Conservation (phyloP, 805 yeast species). For the Saccharomycopsis javanensis region DNA sequence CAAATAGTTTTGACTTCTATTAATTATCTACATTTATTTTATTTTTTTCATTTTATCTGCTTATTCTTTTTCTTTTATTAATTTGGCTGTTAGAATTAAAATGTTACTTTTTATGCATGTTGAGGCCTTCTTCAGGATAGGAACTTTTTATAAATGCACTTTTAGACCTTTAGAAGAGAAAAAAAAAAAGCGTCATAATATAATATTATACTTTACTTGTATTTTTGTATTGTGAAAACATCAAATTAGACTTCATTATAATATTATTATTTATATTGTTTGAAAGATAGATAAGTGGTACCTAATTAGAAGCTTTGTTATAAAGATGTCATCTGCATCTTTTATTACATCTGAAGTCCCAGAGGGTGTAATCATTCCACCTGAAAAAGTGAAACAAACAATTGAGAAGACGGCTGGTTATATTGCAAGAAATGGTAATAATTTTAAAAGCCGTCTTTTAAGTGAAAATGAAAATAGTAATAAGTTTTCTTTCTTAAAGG, state of each 20-base stretch:
- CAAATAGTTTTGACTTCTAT: not conserved
- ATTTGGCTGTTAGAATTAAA: not conserved
- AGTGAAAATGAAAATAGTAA: conserved; percentile 39
- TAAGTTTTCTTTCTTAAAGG: conserved; percentile 52
- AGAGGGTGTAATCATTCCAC: conserved; percentile 37
- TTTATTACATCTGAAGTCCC: not conserved
- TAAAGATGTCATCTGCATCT: not conserved
- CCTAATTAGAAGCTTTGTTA: not conserved
- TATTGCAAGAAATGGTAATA: conserved; percentile 55
- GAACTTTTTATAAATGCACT: too few species aligned
- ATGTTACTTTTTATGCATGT: not conserved
- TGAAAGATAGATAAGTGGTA: too few species aligned
- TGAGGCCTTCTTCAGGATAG: not conserved
- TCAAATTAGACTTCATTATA: too few species aligned
- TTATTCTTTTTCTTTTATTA: not conserved
- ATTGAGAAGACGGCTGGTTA: conserved; percentile 67
- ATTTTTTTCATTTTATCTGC: not conserved
- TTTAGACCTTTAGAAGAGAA: not conserved
- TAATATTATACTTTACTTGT: too few species aligned
- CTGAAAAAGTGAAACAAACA: conserved; percentile 38
- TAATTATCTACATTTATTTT: too few species aligned
- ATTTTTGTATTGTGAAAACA: too few species aligned
- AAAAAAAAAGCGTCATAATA: not conserved
- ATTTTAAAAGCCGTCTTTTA: conserved; percentile 48
- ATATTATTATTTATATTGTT: too few species aligned